phyloP scores from a whole-genome alignment of 1,284 basidiomycete species.

The Pascua sp. region DNA sequence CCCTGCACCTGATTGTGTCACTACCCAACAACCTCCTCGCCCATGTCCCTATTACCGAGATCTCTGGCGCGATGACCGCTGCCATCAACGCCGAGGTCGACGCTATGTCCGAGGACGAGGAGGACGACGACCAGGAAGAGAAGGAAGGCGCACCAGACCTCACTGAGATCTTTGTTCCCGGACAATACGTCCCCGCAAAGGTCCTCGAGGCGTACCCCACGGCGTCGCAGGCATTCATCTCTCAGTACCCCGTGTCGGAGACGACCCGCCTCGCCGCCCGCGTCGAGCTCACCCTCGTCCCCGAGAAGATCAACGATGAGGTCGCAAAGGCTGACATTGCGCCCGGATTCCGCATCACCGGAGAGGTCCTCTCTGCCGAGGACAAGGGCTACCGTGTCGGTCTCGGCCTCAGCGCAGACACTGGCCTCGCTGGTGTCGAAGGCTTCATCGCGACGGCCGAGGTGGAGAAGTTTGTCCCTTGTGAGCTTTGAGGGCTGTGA shows the following conservation, averaged over 20 bases:
- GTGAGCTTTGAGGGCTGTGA: constrained; percentile 17
- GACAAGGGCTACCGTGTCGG: constrained; percentile 94
- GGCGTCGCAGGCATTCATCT: constrained; percentile 42
- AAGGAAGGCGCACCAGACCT: constrained; percentile 64
- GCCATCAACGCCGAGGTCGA: constrained; percentile 52
- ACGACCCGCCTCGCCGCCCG: constrained; percentile 51
- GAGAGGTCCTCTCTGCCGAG: constrained; percentile 78
- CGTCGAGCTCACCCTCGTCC: constrained; percentile 83
- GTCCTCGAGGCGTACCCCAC: constrained; percentile 56
- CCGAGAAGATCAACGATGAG: constrained; percentile 79
- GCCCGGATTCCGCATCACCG: constrained; percentile 71
- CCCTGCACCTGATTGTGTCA: constrained; percentile 86
- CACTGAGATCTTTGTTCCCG: constrained; percentile 69
- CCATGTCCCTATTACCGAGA: constrained; percentile 91
- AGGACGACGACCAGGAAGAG: constrained; percentile 42
- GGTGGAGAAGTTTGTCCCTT: constrained; percentile 46
- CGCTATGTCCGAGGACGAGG: constrained; percentile 49
- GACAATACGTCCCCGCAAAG: constrained; percentile 79
- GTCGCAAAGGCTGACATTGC: constrained; percentile 75
- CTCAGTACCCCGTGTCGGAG: constrained; percentile 48
- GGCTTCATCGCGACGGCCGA: constrained; percentile 77
- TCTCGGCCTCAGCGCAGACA: constrained; percentile 64
- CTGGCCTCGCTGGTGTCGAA: constrained; percentile 51
- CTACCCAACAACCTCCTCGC: constrained; percentile 92
- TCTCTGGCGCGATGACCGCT: constrained; percentile 77